A percentile compares a stretch with the other conserved stretches of the same genome.
These are phyloP conservation scores for Akanthomyces uredinophilus DNA, from an alignment of 2,329 filamentous ascomycete genomes.

Conservation along the genomic window DNA sequence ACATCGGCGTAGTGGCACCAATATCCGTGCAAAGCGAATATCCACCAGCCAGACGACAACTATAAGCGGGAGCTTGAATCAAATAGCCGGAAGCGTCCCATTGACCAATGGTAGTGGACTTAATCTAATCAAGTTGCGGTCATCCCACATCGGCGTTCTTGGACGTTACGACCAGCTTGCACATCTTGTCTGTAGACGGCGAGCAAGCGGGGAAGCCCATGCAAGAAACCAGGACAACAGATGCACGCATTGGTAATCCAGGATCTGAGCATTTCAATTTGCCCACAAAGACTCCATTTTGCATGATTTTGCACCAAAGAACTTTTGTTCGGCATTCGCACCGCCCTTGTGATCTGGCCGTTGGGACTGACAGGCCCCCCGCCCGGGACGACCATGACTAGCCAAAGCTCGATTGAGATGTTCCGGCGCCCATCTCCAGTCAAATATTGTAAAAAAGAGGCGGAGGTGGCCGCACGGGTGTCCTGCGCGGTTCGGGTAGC, in stretches of 20 bases:
- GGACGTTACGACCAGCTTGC: background rate
- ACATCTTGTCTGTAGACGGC: background rate
- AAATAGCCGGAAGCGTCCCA: background rate
- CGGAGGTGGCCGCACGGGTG: background rate
- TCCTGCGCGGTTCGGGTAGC: background rate
- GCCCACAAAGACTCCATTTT: background rate
- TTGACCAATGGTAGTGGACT: background rate
- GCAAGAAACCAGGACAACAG: background rate
- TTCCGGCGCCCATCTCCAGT: background rate
- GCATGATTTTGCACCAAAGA: background rate
- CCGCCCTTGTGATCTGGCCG: background rate
- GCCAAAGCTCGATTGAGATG: background rate
- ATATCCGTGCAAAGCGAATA: background rate
- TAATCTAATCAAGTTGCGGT: background rate
- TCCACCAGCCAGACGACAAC: background rate
- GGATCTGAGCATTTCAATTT: background rate
- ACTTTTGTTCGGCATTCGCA: conserved; percentile 7
- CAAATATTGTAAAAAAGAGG: background rate
- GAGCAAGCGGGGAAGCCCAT: background rate
- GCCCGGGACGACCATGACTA: background rate
- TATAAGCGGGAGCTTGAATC: background rate
- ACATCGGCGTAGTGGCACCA: background rate
- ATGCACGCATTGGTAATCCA: background rate
- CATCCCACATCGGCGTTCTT: background rate
- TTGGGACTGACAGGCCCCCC: background rate